These are phyloP conservation scores for Plantago coronopus DNA, from an alignment of 305 asterid genomes.

Conservation along the genomic window DNA sequence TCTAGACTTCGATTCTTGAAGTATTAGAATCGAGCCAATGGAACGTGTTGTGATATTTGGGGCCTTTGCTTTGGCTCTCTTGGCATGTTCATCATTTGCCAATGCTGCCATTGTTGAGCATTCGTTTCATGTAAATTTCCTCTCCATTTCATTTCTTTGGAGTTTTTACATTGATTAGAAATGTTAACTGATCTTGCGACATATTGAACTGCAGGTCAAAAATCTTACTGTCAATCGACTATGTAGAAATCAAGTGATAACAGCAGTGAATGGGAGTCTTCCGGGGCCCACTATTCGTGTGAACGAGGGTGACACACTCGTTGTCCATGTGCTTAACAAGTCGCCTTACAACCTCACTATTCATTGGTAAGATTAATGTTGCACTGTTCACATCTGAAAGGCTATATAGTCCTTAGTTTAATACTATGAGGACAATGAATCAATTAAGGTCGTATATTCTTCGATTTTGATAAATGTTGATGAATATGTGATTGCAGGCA, in stretches of 20 bases:
- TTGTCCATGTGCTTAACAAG: slow-evolving; percentile 44
- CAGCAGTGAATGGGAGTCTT: slow-evolving; percentile 59
- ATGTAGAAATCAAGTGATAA: slow-evolving; percentile 46
- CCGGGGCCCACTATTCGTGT: slow-evolving; percentile 62
- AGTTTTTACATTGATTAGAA: neutral
- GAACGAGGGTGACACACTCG: slow-evolving; percentile 55
- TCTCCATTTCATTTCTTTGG: too few relatives aligned
- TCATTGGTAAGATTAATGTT: slow-evolving; percentile 41
- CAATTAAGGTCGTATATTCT: neutral
- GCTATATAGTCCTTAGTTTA: too few relatives aligned
- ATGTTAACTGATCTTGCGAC: too few relatives aligned
- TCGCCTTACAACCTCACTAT: slow-evolving; percentile 59
- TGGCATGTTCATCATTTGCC: slow-evolving; percentile 27
- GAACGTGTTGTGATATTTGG: slow-evolving; percentile 19
- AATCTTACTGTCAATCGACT: slow-evolving; percentile 41
- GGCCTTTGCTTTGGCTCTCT: slow-evolving; percentile 26
- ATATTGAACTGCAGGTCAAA: slow-evolving; percentile 36
- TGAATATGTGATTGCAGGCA: slow-evolving; percentile 38
- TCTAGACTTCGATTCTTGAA: neutral
- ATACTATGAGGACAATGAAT: too few relatives aligned
- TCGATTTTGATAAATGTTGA: neutral
- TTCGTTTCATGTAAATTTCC: slow-evolving; percentile 41
- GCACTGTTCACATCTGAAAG: too few relatives aligned
- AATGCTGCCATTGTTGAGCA: slow-evolving; percentile 57
- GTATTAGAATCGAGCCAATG: slow-evolving; percentile 3